Evolutionary conservation across 345 rosid species (phyloP), one percentile per base, ranked within the genome.

Genomic region (Dovyalis caffra): DNA sequence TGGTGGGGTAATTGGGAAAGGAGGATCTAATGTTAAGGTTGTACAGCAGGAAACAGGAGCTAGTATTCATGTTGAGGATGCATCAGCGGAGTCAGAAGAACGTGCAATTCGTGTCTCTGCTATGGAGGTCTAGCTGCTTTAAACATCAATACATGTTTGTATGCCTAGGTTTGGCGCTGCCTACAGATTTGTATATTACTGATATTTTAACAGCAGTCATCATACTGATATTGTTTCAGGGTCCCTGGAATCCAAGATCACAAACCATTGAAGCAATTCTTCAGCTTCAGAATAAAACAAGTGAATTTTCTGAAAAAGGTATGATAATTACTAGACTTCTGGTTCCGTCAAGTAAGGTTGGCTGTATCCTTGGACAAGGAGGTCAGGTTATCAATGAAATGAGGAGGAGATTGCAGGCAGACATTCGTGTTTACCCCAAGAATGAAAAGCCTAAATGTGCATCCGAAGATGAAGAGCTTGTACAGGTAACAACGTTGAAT

Each of bases 1-100:
- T 81, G 86, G 91, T 25, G 90, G 84, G 56, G 90, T 87, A 21
- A 88, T 88, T 76, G 94, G 94, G 66, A 90, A 81, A 80, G 89
- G 90, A 68, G 90, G 91, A 47, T 79, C 79, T 71, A 84, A 76
- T 79, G 84, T 88, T 64, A 88, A 76, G 29, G 84, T 81, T 77
- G 57, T 88, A 32, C 81, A 81, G 80, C 86, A 83, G 81, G 94
- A 87, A 64, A 81, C 91, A 21, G 91, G 89, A 37, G 82, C 92
- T 32, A 78, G 80, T 75, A 81, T 90, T 57, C 83, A 85, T 43
- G 90, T 87, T 70, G 89, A 88, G 64, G 87, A 83, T 75, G 80
- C 86, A 58, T 75, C 81, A 57, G 71, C 82, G 3, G 85, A 87
- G 12, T 79, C 80, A 21, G 85, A 81, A 71, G 94, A 88, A 69